phyloP scores from a whole-genome alignment of 345 rosid species.

The Turnera subulata region DNA sequence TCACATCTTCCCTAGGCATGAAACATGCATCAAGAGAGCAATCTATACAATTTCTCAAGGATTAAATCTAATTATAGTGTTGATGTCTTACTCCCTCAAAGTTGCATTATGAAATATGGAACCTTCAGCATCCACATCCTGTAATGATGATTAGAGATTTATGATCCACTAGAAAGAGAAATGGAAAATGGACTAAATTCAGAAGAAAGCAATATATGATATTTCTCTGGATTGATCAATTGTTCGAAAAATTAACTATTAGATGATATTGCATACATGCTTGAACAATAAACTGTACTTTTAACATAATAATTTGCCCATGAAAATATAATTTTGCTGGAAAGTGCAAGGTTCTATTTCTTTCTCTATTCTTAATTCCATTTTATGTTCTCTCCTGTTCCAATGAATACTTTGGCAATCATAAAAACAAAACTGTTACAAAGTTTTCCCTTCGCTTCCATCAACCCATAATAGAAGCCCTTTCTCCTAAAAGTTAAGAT shows the following conservation, averaged over 20 bases:
- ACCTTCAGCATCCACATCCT: conserved; percentile 84
- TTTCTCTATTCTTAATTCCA: too few relatives aligned
- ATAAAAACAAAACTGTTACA: too few relatives aligned
- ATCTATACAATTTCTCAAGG: background rate
- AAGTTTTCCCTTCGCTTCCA: background rate
- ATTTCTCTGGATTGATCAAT: background rate
- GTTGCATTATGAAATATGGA: conserved; percentile 89
- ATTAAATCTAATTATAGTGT: conserved; percentile 6
- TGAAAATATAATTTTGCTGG: too few relatives aligned
- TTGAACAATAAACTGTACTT: too few relatives aligned
- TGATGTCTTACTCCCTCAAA: conserved; percentile 74
- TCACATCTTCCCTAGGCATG: conserved; percentile 80
- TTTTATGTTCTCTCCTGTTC: too few relatives aligned
- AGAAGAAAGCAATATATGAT: background rate
- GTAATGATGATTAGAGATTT: conserved; percentile 12
- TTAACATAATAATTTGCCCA: too few relatives aligned
- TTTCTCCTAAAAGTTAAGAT: background rate
- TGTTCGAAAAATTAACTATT: background rate
- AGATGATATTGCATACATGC: too few relatives aligned
- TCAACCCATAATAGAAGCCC: background rate
- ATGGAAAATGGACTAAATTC: background rate
- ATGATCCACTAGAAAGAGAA: conserved; percentile 10
- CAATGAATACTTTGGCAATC: background rate
- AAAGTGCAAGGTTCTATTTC: too few relatives aligned
- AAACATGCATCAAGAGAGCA: conserved; percentile 23